Evolutionary conservation across 2,329 filamentous ascomycete species (phyloP).

Genomic region (Cladosporium sp.): DNA sequence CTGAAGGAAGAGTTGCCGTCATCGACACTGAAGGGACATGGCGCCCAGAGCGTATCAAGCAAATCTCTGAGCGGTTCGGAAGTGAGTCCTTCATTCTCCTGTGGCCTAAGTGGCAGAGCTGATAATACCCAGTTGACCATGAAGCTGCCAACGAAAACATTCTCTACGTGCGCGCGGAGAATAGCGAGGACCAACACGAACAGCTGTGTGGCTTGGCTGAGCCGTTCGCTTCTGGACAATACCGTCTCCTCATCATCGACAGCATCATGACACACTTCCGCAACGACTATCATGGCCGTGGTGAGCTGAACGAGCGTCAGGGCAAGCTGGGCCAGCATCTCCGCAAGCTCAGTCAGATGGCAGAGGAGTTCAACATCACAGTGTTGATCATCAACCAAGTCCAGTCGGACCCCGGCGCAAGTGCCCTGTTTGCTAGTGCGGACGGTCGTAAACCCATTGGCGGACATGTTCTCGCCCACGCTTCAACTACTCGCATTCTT

Average conservation of each 20-base stretch:
- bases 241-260: slow-evolving; percentile 63
- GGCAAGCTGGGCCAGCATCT: slow-evolving; percentile 65
- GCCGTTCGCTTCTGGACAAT: slow-evolving; percentile 60
- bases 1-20: slow-evolving; percentile 65
- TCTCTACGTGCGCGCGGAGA: slow-evolving; percentile 59
- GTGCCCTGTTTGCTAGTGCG: slow-evolving; percentile 61
- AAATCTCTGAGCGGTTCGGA: slow-evolving; percentile 64
- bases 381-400: slow-evolving; percentile 68
- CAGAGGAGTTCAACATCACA: slow-evolving; percentile 65
- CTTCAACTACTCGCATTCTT: slow-evolving; percentile 62
- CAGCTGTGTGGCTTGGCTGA: slow-evolving; percentile 58
- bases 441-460: slow-evolving; percentile 65
- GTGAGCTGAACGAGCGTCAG: slow-evolving; percentile 64
- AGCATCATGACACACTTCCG: slow-evolving; percentile 68
- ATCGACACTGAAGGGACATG: slow-evolving; percentile 65
- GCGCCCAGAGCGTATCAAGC: slow-evolving; percentile 61
- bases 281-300: slow-evolving; percentile 63
- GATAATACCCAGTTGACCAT: slow-evolving; percentile 44
- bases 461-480: slow-evolving; percentile 66
- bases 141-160: slow-evolving; percentile 63
- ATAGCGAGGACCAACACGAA: slow-evolving; percentile 64
- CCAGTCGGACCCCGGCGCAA: slow-evolving; percentile 66
- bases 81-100: slow-evolving; percentile 25
- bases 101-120: background rate
- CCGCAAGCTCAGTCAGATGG: slow-evolving; percentile 60